Conservation (phyloP, 177 flowering plant species). For the Tripterygium wilfordii region DNA sequence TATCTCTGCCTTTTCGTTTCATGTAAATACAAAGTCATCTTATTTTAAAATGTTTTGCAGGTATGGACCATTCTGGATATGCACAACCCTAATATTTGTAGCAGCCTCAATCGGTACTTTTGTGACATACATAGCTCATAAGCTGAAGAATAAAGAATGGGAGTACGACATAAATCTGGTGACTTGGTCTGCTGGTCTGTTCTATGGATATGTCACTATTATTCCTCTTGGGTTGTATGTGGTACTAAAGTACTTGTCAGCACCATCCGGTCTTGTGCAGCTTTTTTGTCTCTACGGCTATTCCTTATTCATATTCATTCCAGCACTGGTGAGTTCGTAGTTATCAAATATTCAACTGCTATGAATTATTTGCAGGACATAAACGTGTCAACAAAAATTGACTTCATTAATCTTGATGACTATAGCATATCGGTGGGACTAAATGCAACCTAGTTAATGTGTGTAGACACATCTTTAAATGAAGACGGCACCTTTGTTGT, state of each 20-base stretch:
- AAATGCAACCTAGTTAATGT: too few relatives aligned
- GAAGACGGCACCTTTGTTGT: too few relatives aligned
- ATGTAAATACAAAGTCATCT: background rate
- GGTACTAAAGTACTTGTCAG: constrained; percentile 95
- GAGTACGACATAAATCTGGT: constrained; percentile 88
- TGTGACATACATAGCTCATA: constrained; percentile 92
- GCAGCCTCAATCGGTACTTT: constrained; percentile 97
- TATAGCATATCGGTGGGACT: too few relatives aligned
- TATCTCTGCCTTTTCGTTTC: background rate
- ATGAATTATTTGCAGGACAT: too few relatives aligned
- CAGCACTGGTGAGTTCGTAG: constrained; percentile 71
- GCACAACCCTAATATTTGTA: constrained; percentile 91
- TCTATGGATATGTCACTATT: constrained; percentile 85
- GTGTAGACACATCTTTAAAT: too few relatives aligned
- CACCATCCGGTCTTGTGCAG: constrained; percentile 87
- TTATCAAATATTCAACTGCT: too few relatives aligned
- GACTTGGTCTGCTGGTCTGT: constrained; percentile 98
- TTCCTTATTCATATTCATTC: constrained; percentile 92
- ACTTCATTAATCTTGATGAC: too few relatives aligned
- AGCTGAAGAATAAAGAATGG: constrained; percentile 84
- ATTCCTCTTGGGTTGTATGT: constrained; percentile 82
- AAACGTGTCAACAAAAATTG: too few relatives aligned
- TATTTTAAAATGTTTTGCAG: constrained; percentile 31
- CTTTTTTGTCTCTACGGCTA: constrained; percentile 93
- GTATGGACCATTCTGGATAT: constrained; percentile 99